Conservation (phyloP, 2,329 filamentous ascomycete genomes). For the Sporothrix dimorphospora region DNA sequence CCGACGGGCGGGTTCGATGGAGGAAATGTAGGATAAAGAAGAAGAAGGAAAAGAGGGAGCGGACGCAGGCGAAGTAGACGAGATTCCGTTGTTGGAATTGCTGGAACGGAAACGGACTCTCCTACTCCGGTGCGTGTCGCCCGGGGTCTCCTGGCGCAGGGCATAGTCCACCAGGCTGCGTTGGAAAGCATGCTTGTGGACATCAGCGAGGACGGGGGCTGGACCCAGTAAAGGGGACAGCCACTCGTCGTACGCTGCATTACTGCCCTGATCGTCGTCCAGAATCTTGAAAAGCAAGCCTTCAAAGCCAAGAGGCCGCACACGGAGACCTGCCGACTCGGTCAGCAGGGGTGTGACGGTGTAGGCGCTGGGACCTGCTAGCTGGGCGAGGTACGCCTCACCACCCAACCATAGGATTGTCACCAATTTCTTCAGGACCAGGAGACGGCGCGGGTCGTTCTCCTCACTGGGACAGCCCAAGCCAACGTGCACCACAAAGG, state of each 20-base stretch:
- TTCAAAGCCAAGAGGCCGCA: background rate
- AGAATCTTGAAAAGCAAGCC: background rate
- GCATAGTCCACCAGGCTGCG: background rate
- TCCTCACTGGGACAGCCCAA: background rate
- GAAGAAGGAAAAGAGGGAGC: background rate
- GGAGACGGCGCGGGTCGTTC: background rate
- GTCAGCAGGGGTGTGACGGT: background rate
- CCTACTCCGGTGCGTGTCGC: background rate
- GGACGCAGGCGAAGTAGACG: background rate
- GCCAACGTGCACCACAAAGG: slow-evolving; percentile 20
- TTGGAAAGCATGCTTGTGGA: background rate
- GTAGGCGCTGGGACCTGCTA: background rate
- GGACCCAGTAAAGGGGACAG: background rate
- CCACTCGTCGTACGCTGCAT: background rate
- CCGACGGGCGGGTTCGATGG: background rate
- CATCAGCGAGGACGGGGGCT: slow-evolving; percentile 2
- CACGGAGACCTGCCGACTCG: background rate
- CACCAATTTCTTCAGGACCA: slow-evolving; percentile 20
- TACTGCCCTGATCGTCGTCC: background rate
- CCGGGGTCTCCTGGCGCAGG: background rate
- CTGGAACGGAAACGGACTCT: background rate
- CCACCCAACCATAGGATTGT: slow-evolving; percentile 16
- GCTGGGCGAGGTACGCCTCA: slow-evolving; percentile 3
- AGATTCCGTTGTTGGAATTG: background rate
- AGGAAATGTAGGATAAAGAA: too few species aligned